These are phyloP conservation scores for Fusarium sp. DNA, from an alignment of 2,329 filamentous ascomycete genomes.

Conservation along the genomic window DNA sequence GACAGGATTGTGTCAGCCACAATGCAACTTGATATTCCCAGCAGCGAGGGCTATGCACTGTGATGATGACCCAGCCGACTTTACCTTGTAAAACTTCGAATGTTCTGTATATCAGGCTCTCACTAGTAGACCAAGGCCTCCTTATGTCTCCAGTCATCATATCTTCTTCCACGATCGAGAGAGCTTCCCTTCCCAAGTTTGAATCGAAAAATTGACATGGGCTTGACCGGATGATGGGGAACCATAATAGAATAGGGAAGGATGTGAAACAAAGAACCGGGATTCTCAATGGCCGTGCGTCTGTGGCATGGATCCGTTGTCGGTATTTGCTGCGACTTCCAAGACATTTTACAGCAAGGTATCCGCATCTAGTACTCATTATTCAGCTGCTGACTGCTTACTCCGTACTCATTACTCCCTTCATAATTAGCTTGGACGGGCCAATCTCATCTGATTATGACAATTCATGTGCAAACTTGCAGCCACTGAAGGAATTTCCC, in stretches of 20 bases:
- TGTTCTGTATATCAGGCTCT: neutral
- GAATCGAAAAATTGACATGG: neutral
- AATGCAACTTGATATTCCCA: neutral
- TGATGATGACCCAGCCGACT: neutral
- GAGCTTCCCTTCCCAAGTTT: neutral
- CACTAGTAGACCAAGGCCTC: neutral
- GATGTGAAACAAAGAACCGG: slow-evolving; percentile 35
- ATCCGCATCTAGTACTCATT: neutral
- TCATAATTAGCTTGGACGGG: neutral
- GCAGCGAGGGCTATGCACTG: neutral
- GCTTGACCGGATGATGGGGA: slow-evolving; percentile 6
- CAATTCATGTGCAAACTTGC: no score
- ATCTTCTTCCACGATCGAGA: slow-evolving; percentile 6
- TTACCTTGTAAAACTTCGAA: neutral
- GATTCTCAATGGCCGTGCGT: slow-evolving; percentile 23
- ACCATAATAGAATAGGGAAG: slow-evolving; percentile 14
- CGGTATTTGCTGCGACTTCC: slow-evolving; percentile 19
- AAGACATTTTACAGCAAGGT: neutral
- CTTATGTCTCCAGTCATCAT: neutral
- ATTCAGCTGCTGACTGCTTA: slow-evolving; percentile 29
- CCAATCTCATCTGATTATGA: slow-evolving; percentile 6
- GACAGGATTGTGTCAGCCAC: slow-evolving; percentile 26
- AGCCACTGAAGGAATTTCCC: neutral
- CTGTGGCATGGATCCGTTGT: slow-evolving; percentile 29
- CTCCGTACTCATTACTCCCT: slow-evolving; percentile 13